Percentiles rank a stretch among this genome's conserved stretches.
Conservation (phyloP, 2,329 filamentous ascomycete species). For the Ophiostoma populinum region DNA sequence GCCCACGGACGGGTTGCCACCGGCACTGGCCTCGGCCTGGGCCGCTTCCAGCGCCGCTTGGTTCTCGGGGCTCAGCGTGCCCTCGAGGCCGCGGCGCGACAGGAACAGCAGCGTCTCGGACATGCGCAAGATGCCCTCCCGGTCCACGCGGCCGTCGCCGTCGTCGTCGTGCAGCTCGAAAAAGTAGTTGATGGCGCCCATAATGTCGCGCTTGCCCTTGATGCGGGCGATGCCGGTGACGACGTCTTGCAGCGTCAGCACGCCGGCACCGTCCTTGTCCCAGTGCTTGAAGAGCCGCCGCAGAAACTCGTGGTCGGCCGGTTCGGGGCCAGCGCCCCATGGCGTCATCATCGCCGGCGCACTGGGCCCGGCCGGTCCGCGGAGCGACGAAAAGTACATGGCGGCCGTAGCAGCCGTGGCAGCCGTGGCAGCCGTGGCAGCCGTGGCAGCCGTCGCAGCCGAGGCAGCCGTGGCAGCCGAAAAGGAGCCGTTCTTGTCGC, state of each 20-base stretch:
- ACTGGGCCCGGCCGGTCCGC: slow-evolving; percentile 29
- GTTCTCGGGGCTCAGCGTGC: slow-evolving; percentile 47
- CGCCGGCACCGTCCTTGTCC: slow-evolving; percentile 64
- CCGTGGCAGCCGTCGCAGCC: slow-evolving; percentile 15
- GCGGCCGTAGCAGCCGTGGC: slow-evolving; percentile 16
- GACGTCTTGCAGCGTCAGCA: slow-evolving; percentile 75
- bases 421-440: slow-evolving; percentile 16
- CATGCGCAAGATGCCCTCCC: slow-evolving; percentile 87
- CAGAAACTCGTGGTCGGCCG: slow-evolving; percentile 91
- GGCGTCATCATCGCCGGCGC: slow-evolving; percentile 21
- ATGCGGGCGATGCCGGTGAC: slow-evolving; percentile 80
- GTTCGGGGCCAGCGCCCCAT: slow-evolving; percentile 42
- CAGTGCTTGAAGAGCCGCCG: slow-evolving; percentile 72
- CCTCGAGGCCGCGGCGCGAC: slow-evolving; percentile 72
- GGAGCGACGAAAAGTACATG: slow-evolving; percentile 42
- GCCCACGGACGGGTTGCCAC: slow-evolving; percentile 10
- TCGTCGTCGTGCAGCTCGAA: slow-evolving; percentile 95
- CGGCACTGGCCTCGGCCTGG: slow-evolving; percentile 1
- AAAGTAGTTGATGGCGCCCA: slow-evolving; percentile 95
- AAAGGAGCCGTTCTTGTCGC: slow-evolving; percentile 41
- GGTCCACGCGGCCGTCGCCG: slow-evolving; percentile 75
- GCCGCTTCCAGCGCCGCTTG: slow-evolving; percentile 29
- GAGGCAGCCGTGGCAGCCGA: slow-evolving; percentile 21
- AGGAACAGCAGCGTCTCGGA: slow-evolving; percentile 89
- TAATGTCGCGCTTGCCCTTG: slow-evolving; percentile 87